phyloP scores from a whole-genome alignment of 2,329 filamentous ascomycete genomes.

The Aspergillus sp. region DNA sequence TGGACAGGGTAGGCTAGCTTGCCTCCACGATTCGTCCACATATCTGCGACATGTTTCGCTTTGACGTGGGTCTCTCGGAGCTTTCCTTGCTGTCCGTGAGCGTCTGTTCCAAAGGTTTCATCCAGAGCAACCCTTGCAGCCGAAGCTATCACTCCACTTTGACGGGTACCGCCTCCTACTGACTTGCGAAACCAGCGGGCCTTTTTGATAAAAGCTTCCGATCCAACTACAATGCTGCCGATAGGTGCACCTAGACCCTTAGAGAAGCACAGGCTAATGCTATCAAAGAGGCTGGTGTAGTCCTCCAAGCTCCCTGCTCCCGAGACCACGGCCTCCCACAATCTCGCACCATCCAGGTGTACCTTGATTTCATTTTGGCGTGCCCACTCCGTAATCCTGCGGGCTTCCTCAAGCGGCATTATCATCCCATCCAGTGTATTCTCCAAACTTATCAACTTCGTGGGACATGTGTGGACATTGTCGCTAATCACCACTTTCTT shows the following conservation, averaged over 20 bases:
- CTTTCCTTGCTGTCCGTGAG: constrained; percentile 60
- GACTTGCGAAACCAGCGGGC: constrained; percentile 77
- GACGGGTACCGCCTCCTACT: constrained; percentile 75
- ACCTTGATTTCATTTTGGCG: constrained; percentile 63
- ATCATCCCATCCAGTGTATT: constrained; percentile 81
- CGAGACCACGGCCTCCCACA: constrained; percentile 78
- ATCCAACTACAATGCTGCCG: constrained; percentile 70
- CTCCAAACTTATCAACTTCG: constrained; percentile 77
- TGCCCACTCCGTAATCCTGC: constrained; percentile 70
- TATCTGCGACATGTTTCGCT: constrained; percentile 60
- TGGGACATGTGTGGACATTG: constrained; percentile 77
- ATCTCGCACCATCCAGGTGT: constrained; percentile 75
- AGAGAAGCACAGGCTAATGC: constrained; percentile 73
- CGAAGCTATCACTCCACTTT: constrained; percentile 73
- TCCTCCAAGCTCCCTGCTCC: constrained; percentile 67
- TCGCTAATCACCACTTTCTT: constrained; percentile 61
- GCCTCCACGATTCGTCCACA: constrained; percentile 72
- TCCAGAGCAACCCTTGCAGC: constrained; percentile 75
- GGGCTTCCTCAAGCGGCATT: constrained; percentile 71
- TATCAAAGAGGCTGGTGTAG: constrained; percentile 70
- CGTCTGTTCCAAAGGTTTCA: constrained; percentile 68
- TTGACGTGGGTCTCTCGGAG: constrained; percentile 61
- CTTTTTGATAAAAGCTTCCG: constrained; percentile 59
- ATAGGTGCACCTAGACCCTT: constrained; percentile 82
- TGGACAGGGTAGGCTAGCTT: constrained; percentile 68